Conservation (phyloP, 306 rosid genomes). For the Castanea mollissima region DNA sequence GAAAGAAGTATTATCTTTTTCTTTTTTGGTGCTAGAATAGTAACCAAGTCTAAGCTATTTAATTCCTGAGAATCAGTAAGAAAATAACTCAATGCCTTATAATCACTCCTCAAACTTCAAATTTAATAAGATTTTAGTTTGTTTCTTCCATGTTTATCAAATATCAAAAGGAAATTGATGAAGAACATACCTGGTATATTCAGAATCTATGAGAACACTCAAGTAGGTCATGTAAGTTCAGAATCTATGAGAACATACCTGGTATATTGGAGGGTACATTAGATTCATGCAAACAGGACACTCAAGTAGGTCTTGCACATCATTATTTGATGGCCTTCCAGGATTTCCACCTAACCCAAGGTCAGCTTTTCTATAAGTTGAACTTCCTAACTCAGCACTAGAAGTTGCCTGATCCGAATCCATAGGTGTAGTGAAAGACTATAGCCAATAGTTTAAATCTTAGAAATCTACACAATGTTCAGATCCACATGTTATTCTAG, state of each 20-base stretch:
- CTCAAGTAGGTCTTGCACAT: conserved; percentile 53
- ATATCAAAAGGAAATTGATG: not conserved
- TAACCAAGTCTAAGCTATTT: not conserved
- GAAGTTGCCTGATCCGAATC: conserved; percentile 36
- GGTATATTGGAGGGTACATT: conserved; percentile 59
- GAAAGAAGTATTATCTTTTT: no score
- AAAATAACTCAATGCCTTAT: not conserved
- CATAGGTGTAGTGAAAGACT: conserved; percentile 20
- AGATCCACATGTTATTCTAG: no score
- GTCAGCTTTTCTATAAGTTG: conserved; percentile 27
- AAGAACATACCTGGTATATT: not conserved
- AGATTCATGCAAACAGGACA: conserved; percentile 61
- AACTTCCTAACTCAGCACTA: conserved; percentile 28
- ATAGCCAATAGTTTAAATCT: no score
- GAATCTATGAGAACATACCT: conserved; percentile 31
- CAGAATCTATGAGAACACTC: no score
- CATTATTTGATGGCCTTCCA: conserved; percentile 29
- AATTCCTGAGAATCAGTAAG: not conserved
- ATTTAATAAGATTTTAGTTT: not conserved
- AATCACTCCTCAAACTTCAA: not conserved
- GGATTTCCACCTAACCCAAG: conserved; percentile 24
- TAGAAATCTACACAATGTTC: no score
- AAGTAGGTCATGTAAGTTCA: not conserved
- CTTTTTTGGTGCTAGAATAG: not conserved
- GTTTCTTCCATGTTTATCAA: not conserved